Evolutionary conservation across 768 basidiomycete species (phyloP), one percentile per base, ranked within the genome.

Genomic region (Lactarius sp.): DNA sequence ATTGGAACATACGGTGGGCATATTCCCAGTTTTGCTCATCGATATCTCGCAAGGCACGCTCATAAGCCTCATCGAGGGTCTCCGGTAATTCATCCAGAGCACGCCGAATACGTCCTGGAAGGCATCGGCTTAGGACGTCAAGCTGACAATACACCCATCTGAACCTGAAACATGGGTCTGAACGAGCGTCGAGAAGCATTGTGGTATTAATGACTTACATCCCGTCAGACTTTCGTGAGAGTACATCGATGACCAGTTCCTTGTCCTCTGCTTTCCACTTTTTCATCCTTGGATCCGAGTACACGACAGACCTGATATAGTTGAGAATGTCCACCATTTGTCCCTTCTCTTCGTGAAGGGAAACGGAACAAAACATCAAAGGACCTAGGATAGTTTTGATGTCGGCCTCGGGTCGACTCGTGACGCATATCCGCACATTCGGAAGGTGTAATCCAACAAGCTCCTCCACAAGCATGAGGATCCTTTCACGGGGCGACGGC

Each of bases 231-330:
- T 61, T 61, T 10, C 27, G 27, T 6, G 46, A 47, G 14, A 54
- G 60, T 6, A 18, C 34, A 13, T 56, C 37, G 13, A 61, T 50
- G 13, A 61, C 60, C 2, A 61, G 47, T 3, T 39, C 20, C 31
- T 41, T 55, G 7, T 31, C 42, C 5, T 39, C 47, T 1, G 14
- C n/a, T 8, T 10, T 54, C 60, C 52, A 49, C 31, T 14, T 22
- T 49, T 52, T 52, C 60, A 61, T 61, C 8, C 10, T 31, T 13
- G 44, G 53, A 22, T 61, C 53, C 0, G 53, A 49, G 12, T 56
- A 14, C 0, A 55, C 47, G 47, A 50, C 18, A 8, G 46, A 49
- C 4, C 7, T 47, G 34, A 61, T 50, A 18, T 61, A 55, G 12
- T 22, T n/a, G 1, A 31, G 44, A 27, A 61, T 61, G 5, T 61